Base-by-base conservation (phyloP, 345 rosid genomes). In the Hirschfeldia incana region DNA sequence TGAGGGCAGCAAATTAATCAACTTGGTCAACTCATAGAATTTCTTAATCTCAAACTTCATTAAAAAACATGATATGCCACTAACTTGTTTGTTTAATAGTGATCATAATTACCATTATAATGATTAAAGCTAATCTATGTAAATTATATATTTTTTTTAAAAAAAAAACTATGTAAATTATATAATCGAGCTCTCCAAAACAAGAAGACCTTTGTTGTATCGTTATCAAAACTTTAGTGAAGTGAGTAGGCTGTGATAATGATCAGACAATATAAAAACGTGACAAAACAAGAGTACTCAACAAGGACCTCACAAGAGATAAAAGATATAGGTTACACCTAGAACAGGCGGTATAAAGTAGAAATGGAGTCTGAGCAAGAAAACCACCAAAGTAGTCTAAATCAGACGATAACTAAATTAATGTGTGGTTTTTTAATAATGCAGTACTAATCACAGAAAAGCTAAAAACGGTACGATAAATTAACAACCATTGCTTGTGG, bases 321-420 rank as follows among this genome's bases (percentile, higher is more conserved):
- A 74, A 76, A 59, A 64, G 64, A 76, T 49, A 69, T 59, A 61
- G 72, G 76, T 6, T 42, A 63, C 73, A 75, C 12, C 32, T 44
- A 67, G 73, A 74, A 77, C 79, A 70, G 80, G 63, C 57, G 32
- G 80, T 77, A 81, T 34, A 75, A 72, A 78, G 76, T 9, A 34
- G 76, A 71, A 71, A 82, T 86, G 91, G 85, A 64, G 70, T 88
- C 80, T 81, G 88, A 88, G 81, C 70, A 58, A 77, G 90, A 80
- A 60, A 82, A 75, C 84, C 88, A 88, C 89, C 80, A 79, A 79
- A 37, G 64, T 49, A 75, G 77, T 80, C 83, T 49, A 78, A 72
- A 83, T 85, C 83, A 71, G 51, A 74, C 49, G 39, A 69, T 49
- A 80, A 29, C 70, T 46, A 73, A 80, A n/a, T 46, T 46, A 49